These are phyloP conservation scores for Pseudocercospora cruenta DNA, from an alignment of 2,329 filamentous ascomycete genomes.

Conservation along the genomic window DNA sequence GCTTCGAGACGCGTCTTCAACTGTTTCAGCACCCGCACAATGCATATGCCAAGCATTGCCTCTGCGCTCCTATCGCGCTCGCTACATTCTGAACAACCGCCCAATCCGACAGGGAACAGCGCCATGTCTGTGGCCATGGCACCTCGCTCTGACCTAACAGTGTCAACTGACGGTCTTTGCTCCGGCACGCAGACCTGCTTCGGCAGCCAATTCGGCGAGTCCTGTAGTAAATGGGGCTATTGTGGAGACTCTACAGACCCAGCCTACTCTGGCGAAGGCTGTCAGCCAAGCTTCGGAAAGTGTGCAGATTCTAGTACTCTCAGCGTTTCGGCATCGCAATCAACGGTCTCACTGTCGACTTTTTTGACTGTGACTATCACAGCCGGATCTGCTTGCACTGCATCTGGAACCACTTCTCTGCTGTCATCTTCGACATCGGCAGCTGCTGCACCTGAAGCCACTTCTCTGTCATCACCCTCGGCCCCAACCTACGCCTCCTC, in stretches of 20 bases:
- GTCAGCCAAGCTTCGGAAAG: slow-evolving; percentile 27
- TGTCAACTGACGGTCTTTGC: slow-evolving; percentile 2
- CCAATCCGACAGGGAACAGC: not conserved
- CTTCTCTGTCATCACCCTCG: not conserved
- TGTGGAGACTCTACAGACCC: not conserved
- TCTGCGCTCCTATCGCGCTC: not conserved
- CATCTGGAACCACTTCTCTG: not conserved
- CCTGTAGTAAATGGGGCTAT: slow-evolving; percentile 4
- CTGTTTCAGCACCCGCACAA: not conserved
- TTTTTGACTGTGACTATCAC: not conserved
- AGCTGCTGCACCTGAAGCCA: not conserved
- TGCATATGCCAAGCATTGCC: not conserved
- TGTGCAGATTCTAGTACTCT: slow-evolving; percentile 15
- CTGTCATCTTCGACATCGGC: not conserved
- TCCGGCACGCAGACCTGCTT: slow-evolving; percentile 5
- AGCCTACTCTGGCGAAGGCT: slow-evolving; percentile 24
- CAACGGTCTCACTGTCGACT: not conserved
- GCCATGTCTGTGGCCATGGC: not conserved
- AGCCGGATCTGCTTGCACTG: not conserved
- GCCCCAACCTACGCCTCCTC: not conserved
- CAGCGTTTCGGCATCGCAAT: not conserved
- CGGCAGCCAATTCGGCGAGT: slow-evolving; percentile 4
- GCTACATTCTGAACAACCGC: not conserved
- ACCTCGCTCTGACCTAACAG: not conserved
- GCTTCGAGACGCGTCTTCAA: not conserved